Base-by-base conservation (phyloP, 208 protist genomes). In the Leishmania turanica region DNA sequence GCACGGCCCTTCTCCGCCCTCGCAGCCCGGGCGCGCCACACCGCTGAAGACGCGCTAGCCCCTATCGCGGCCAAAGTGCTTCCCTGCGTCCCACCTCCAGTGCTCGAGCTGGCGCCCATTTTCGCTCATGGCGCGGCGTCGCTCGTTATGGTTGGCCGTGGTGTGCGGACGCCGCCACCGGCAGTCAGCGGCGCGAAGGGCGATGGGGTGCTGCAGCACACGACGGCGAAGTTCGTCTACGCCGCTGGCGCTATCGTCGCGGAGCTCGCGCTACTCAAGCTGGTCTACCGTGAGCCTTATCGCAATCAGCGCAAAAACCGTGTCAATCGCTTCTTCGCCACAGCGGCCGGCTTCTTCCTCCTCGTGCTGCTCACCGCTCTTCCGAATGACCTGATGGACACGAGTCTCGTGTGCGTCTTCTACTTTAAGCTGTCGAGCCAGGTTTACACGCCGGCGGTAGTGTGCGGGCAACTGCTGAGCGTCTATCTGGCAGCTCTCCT, bases 161-260 rank as follows among this genome's bases (percentile, higher is more conserved):
- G 77, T 64, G 62, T 40, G 19, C 78, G 42, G 62, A 82, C 45
- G 83, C 88, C 54, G 74, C 84, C 40, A 45, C 75, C 69, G 40
- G 47, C 53, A 49, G 80, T 84, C 31, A 79, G 74, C 68, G 80
- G 80, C 42, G 2, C 80, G 7, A 51, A 27, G 5, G 80, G 80
- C 9, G 82, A 88, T 31, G 86, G 77, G 24, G 72, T 87, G 40
- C 54, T 72, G 40, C 72, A 80, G 51, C 76, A 92, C 82, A 90
- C 90, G 0, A 89, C 88, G 6, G 75, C 78, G 7, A 94, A 96
- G 86, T 88, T 93, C n/a, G 76, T 89, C 54, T 91, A 90, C 77
- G 84, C 88, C 13, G 64, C 89, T 27, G 90, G 92, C 34, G 87
- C 84, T 49, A 87, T 91, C 47, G 21, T 73, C 42, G 84, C 81